phyloP scores from a whole-genome alignment of 805 yeast genomes.

The Komagataella mondaviorum region DNA sequence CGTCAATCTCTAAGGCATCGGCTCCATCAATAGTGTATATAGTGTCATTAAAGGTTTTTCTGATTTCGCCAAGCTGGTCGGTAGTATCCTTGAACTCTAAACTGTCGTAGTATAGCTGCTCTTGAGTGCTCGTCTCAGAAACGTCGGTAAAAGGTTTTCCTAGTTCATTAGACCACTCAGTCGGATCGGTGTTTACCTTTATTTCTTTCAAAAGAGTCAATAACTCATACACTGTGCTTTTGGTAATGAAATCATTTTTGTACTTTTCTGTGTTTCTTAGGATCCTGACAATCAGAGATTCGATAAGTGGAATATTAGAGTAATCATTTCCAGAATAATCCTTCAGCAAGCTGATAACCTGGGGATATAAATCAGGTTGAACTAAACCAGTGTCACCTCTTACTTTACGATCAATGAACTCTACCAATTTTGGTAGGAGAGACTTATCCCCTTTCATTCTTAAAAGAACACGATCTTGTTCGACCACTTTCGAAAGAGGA shows the following conservation, averaged over 20 bases:
- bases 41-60: slow-evolving; percentile 31
- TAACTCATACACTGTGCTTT: slow-evolving; percentile 39
- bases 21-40: slow-evolving; percentile 78
- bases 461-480: slow-evolving; percentile 18
- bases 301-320: slow-evolving; percentile 26
- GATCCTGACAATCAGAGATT: slow-evolving; percentile 32
- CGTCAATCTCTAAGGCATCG: slow-evolving; percentile 84
- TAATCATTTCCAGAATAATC: slow-evolving; percentile 45
- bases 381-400: neutral
- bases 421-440: slow-evolving; percentile 13
- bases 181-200: slow-evolving; percentile 29
- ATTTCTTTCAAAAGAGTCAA: slow-evolving; percentile 19
- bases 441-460: slow-evolving; percentile 12
- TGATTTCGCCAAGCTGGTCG: slow-evolving; percentile 4
- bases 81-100: neutral
- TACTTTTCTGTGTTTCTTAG: slow-evolving; percentile 17
- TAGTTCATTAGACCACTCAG: slow-evolving; percentile 31
- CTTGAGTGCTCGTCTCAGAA: slow-evolving; percentile 27
- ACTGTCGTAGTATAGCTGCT: slow-evolving; percentile 25
- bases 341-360: slow-evolving; percentile 31
- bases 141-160: slow-evolving; percentile 28
- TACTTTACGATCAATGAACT: slow-evolving; percentile 7
- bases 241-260: slow-evolving; percentile 30
- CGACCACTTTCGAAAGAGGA: slow-evolving; percentile 24
- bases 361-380: slow-evolving; percentile 18